Conservation (phyloP, 495 filamentous ascomycete species). For the Penicillium soppii region DNA sequence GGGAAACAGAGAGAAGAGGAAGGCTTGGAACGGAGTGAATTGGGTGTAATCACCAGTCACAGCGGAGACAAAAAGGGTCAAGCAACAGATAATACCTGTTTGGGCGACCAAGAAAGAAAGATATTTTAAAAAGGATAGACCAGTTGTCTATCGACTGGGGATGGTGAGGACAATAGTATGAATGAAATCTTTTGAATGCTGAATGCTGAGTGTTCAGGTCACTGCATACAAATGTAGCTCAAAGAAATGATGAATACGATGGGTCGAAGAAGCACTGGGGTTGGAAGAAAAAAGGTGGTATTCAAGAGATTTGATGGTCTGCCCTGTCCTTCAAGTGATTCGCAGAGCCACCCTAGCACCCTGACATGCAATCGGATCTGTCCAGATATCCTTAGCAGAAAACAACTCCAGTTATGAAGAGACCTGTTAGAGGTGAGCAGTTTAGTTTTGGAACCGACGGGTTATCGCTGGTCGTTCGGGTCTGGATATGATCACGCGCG, state of each 20-base stretch:
- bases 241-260: constrained; percentile 34
- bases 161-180: constrained; percentile 25
- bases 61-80: constrained; percentile 12
- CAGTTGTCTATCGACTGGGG: constrained; percentile 31
- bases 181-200: constrained; percentile 32
- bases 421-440: constrained; percentile 1
- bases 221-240: constrained; percentile 42
- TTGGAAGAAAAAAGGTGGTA: constrained; percentile 10
- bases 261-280: constrained; percentile 18
- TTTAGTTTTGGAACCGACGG: background rate
- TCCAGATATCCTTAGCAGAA: constrained; percentile 58
- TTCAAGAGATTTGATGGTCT: constrained; percentile 14
- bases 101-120: constrained; percentile 5
- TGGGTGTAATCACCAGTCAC: constrained; percentile 14
- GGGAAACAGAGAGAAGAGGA: constrained; percentile 17
- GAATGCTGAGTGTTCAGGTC: constrained; percentile 27
- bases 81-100: background rate
- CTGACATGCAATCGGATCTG: constrained; percentile 27
- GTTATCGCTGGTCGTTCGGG: too few species aligned
- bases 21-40: constrained; percentile 9
- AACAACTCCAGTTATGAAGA: constrained; percentile 43
- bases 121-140: constrained; percentile 24
- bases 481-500: background rate
- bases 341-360: constrained; percentile 18
- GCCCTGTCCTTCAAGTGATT: constrained; percentile 24